phyloP scores from a whole-genome alignment of 2,329 filamentous ascomycete genomes.

The Pestalotiopsis fici region DNA sequence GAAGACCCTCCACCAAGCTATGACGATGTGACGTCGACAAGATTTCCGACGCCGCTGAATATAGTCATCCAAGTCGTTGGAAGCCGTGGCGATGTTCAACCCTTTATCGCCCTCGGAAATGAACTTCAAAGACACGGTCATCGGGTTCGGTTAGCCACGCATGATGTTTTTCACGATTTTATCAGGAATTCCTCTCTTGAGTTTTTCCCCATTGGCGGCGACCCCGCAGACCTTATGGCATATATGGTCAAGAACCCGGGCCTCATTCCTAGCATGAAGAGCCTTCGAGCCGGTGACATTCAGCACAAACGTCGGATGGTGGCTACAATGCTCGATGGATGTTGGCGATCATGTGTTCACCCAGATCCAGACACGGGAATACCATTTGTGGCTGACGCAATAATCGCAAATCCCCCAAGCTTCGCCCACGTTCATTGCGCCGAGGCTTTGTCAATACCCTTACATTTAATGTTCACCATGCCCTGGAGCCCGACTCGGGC shows the following conservation, averaged over 20 bases:
- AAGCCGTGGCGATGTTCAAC: slow-evolving; percentile 74
- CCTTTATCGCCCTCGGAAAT: slow-evolving; percentile 71
- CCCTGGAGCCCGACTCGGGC: slow-evolving; percentile 80
- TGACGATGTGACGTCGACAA: too few relatives aligned
- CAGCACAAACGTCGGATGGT: slow-evolving; percentile 52
- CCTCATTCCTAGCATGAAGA: slow-evolving; percentile 35
- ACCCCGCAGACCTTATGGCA: slow-evolving; percentile 76
- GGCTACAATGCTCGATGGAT: slow-evolving; percentile 75
- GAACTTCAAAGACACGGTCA: slow-evolving; percentile 68
- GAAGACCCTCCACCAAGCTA: too few relatives aligned
- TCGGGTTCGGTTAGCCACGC: slow-evolving; percentile 73
- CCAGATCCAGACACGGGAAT: slow-evolving; percentile 44
- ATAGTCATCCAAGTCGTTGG: slow-evolving; percentile 77
- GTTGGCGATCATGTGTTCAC: slow-evolving; percentile 85
- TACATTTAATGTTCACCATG: slow-evolving; percentile 94
- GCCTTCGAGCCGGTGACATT: slow-evolving; percentile 36
- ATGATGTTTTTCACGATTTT: slow-evolving; percentile 67
- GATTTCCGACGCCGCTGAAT: slow-evolving; percentile 48
- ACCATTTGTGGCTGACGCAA: slow-evolving; percentile 82
- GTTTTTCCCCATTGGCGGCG: slow-evolving; percentile 76
- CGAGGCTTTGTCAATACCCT: slow-evolving; percentile 72
- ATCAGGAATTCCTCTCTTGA: slow-evolving; percentile 69
- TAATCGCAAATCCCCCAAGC: slow-evolving; percentile 77
- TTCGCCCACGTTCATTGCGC: slow-evolving; percentile 77
- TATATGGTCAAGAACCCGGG: slow-evolving; percentile 43